phyloP scores from a whole-genome alignment of 805 yeast genomes.

The Ogataea nitratoaversa region DNA sequence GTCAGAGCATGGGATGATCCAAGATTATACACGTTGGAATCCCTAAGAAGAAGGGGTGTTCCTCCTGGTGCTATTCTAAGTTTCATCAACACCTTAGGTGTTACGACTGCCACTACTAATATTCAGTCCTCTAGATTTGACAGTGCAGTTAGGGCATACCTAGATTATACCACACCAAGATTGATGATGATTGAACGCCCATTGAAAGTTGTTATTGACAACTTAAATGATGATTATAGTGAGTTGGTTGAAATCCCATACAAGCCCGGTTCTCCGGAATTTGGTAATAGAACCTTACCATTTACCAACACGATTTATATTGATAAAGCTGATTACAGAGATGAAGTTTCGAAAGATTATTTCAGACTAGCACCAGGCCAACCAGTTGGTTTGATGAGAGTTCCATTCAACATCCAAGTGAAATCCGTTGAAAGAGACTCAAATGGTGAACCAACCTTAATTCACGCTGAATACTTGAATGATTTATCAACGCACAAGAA shows the following conservation, averaged over 20 bases:
- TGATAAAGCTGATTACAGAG: slow-evolving; percentile 85
- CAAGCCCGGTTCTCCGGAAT: slow-evolving; percentile 76
- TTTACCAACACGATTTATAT: slow-evolving; percentile 78
- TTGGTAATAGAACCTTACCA: slow-evolving; percentile 72
- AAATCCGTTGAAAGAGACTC: slow-evolving; percentile 59
- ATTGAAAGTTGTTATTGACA: slow-evolving; percentile 74
- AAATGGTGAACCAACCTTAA: slow-evolving; percentile 59
- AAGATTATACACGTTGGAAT: slow-evolving; percentile 89
- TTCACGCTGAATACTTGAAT: slow-evolving; percentile 77
- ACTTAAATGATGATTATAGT: slow-evolving; percentile 68
- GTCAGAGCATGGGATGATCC: slow-evolving; percentile 99
- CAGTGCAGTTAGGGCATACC: slow-evolving; percentile 76
- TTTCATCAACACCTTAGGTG: slow-evolving; percentile 93
- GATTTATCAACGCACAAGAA: slow-evolving; percentile 53
- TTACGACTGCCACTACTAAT: slow-evolving; percentile 87
- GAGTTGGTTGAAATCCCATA: slow-evolving; percentile 76
- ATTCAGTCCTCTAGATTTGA: slow-evolving; percentile 91
- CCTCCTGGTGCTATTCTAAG: slow-evolving; percentile 97
- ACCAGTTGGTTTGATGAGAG: slow-evolving; percentile 90
- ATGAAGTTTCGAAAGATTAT: slow-evolving; percentile 62
- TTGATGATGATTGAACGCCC: slow-evolving; percentile 92
- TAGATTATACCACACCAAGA: slow-evolving; percentile 91
- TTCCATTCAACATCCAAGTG: slow-evolving; percentile 77
- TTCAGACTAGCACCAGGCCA: slow-evolving; percentile 93
- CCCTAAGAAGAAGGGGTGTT: slow-evolving; percentile 92